Evolutionary conservation across 2,329 filamentous ascomycete species (phyloP), one percentile per base, ranked within the genome.

Genomic region (Zasmidium citrigriseum): DNA sequence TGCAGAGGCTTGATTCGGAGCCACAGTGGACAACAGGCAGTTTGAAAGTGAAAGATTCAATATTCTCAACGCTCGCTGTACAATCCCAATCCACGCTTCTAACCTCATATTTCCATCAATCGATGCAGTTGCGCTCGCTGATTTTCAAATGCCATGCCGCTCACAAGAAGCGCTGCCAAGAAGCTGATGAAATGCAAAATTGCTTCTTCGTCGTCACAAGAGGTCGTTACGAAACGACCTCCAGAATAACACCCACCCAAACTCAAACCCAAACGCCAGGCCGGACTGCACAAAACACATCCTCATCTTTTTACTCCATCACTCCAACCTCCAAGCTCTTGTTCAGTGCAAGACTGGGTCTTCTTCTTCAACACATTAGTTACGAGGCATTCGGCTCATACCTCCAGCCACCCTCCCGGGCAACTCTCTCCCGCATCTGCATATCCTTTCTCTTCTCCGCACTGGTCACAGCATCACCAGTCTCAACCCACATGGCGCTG

Each of bases 401-500:
- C 49, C 84, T 87, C 93, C 93, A 97, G 0, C 90, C 91, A 3
- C 93, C 93, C 65, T 96, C 90, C 61, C 88, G 82, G 52, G 89
- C 84, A 72, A 97, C 82, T 70, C 87, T 85, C 74, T 96, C 90
- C 61, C 93, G 83, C 57, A 89, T 89, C 60, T 89, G 88, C 67
- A 89, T 78, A 76, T 97, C 93, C 71, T 86, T 89, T 54, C 85
- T 80, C 69, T 96, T 90, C 70, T 97, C 93, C 59, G 96, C 93
- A 65, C 93, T 89, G 0, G 93, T 97, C 67, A 99, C 80, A 46
- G 83, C 81, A 74, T 99, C 96, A 2, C 73, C 72, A 23, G 61
- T 88, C 81, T 55, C 90, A 84, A 70, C 85, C 95, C 95, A 99
- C 77, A 96, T 96, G 34, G 96, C 96, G 75, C 91, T 96, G 67